phyloP scores from a whole-genome alignment of 805 yeast species.

The Diddensiella transvaalensis region DNA sequence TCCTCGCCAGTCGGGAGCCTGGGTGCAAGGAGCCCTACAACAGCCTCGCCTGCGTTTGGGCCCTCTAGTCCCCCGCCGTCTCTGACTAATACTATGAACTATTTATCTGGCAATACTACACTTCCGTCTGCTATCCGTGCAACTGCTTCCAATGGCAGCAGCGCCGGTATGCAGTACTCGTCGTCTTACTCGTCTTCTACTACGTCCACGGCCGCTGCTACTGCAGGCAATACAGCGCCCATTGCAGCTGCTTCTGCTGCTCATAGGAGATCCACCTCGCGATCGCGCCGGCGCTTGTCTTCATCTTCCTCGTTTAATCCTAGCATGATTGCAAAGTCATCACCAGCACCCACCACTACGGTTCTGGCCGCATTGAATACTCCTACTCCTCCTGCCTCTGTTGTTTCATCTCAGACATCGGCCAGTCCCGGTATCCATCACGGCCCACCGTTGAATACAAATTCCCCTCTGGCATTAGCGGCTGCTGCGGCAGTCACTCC shows the following conservation, averaged over 20 bases:
- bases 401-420: background rate
- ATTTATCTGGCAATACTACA: background rate
- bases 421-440: slow-evolving; percentile 4
- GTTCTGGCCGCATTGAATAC: slow-evolving; percentile 3
- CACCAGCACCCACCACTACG: slow-evolving; percentile 1
- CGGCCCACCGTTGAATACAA: slow-evolving; percentile 46
- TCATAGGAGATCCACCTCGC: slow-evolving; percentile 1
- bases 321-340: background rate
- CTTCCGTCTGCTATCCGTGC: background rate
- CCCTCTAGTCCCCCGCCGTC: background rate
- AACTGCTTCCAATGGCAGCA: no score
- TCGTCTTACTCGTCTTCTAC: background rate
- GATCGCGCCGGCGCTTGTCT: slow-evolving; percentile 9
- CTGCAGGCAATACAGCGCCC: background rate
- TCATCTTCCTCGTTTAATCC: slow-evolving; percentile 6
- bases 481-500: slow-evolving; percentile 86
- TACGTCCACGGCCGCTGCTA: no score
- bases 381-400: background rate
- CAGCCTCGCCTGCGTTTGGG: background rate
- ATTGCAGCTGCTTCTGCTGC: background rate
- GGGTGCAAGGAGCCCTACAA: background rate
- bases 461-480: slow-evolving; percentile 83
- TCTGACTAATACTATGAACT: background rate
- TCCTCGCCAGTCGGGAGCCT: background rate
- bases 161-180: background rate